Base-by-base conservation (phyloP, 2,329 filamentous ascomycete species). In the Simplicillium aogashimaense region DNA sequence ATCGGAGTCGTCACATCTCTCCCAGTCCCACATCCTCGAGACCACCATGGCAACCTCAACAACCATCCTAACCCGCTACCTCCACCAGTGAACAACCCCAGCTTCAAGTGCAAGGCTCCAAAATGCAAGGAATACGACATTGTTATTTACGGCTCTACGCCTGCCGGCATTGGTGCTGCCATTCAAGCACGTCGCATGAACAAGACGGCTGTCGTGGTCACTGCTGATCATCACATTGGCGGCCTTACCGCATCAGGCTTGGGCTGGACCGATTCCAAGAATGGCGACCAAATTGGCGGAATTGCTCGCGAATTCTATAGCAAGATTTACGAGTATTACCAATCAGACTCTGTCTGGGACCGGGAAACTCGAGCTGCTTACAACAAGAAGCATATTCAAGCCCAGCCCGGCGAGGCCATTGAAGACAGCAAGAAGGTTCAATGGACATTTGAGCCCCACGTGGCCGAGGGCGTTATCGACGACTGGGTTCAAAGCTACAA, bases 371-470 rank as follows among this genome's bases (percentile, higher is more conserved):
- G 37, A 14, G 11, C 14, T 32, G 30, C 31, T 5, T 42, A 42
- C 14, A 29, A 29, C 17, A 7, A 16, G 8, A 37, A 35, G n/a
- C 5, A 13, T n/a, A 32, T 36, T 17, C 9, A 15, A 14, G 40
- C 40, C 8, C 40, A 42, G 17, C 40, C 40, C 15, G 40, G 40
- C n/a, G 31, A 17, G 11, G 36, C 40, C 3, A 34, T 43, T 16
- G 41, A 43, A 28, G 33, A 28, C 14, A 20, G 33, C 11, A 17
- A n/a, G 6, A 35, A 35, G 13, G 33, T 39, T 3, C 37, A 43
- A 15, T 43, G 41, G 41, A 43, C 41, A 16, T 43, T 43, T 33
- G 41, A 43, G 16, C 37, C 41, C 6, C 38, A 39, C 30, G 34
- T 43, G 10, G 37, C 41, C 2, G 33, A 43, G 29, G n/a, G 7